Conservation (phyloP, 2,329 filamentous ascomycete genomes). For the Aspergillus ibericus region DNA sequence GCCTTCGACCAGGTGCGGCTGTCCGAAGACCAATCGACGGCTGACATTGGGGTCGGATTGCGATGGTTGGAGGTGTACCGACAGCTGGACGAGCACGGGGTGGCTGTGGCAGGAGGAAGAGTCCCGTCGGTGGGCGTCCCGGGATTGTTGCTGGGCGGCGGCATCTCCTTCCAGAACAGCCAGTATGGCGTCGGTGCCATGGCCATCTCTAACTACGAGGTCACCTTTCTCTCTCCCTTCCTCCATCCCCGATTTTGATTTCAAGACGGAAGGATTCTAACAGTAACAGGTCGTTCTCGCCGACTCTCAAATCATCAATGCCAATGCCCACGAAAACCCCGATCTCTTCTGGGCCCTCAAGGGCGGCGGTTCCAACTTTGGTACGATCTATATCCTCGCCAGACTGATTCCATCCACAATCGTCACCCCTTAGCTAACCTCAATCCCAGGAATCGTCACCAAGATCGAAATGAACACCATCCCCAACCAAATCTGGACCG, state of each 20-base stretch:
- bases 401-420: neutral
- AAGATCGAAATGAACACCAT: slow-evolving; percentile 19
- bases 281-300: slow-evolving; percentile 17
- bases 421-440: neutral
- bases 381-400: slow-evolving; percentile 13
- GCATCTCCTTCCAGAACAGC: slow-evolving; percentile 19
- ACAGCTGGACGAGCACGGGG: slow-evolving; percentile 40
- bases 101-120: slow-evolving; percentile 49
- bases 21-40: slow-evolving; percentile 34
- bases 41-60: slow-evolving; percentile 48
- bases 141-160: slow-evolving; percentile 47
- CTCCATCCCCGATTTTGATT: neutral
- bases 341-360: slow-evolving; percentile 36
- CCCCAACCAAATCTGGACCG: slow-evolving; percentile 17
- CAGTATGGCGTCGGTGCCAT: slow-evolving; percentile 16
- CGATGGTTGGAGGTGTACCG: slow-evolving; percentile 48
- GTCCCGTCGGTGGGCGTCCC: slow-evolving; percentile 46
- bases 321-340: slow-evolving; percentile 17
- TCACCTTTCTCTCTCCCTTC: slow-evolving; percentile 5
- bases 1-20: slow-evolving; percentile 40
- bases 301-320: slow-evolving; percentile 16
- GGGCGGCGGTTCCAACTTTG: slow-evolving; percentile 31
- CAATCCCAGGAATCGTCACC: slow-evolving; percentile 15
- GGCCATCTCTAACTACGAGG: slow-evolving; percentile 19
- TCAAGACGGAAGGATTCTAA: neutral